Evolutionary conservation across 2,329 filamentous ascomycete species (phyloP), one percentile per base, ranked within the genome.

Genomic region (Pseudogymnoascus sp.): DNA sequence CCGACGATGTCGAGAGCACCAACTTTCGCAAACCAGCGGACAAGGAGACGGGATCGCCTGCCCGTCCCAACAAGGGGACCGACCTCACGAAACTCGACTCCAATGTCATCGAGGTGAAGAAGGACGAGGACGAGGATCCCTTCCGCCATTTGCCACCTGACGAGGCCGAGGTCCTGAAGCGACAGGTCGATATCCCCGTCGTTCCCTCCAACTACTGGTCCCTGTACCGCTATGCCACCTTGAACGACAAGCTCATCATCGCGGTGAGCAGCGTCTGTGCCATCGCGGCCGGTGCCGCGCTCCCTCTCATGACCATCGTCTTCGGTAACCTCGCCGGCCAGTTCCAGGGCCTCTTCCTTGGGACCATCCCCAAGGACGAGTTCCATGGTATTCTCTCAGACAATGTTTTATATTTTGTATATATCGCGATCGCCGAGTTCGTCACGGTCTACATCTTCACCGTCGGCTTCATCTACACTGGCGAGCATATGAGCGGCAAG

Each of bases 391-490:
- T 83, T 61, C 75, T 95, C 66, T 74, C 75, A 7, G 76, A 78
- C 41, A 81, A 86, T 66, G 87, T 91, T 9, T 74, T 95, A 34
- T 95, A 95, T 73, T 94, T 95, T 65, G 75, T 96, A 33, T 95
- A 95, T 71, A 80, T 96, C 52, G 90, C 82, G 41, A 84, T 95
- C 61, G 90, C 79, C 64, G 87, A 92, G 69, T 95, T 95, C 65
- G 73, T 89, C 48, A 84, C 85, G 2, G 81, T 86, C 45, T 95
- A 95, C 71, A 76, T 95, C 61, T 81, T 84, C 21, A 96, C 92
- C 0, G 84, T 95, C 15, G 89, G 90, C 18, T 96, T 95, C 75
- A 95, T 96, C 67, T 96, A 90, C 68, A 86, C 84, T 0, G 89
- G 89, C 60, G 89, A 92, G 71, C 86, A 90, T 68, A 84, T 92